Conservation (phyloP, 768 basidiomycete genomes). For the Crepidotus variabilis region DNA sequence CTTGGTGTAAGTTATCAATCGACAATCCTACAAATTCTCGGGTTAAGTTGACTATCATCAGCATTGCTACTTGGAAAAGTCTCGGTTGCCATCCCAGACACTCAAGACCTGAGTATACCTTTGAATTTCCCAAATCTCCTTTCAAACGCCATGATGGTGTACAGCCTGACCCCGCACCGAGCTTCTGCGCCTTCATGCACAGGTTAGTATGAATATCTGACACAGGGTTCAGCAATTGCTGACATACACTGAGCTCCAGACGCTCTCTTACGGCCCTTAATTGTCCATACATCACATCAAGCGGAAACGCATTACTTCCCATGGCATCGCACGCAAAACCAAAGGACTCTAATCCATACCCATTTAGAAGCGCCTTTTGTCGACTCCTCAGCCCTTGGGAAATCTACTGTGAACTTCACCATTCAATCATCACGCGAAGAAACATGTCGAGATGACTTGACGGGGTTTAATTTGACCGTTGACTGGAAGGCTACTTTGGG, state of each 20-base stretch:
- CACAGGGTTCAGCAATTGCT: conserved; percentile 2
- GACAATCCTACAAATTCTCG: conserved; percentile 6
- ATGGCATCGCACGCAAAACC: conserved; percentile 30
- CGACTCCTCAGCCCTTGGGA: conserved; percentile 26
- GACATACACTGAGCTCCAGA: conserved; percentile 31
- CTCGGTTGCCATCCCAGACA: conserved; percentile 30
- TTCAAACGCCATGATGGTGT: conserved; percentile 62
- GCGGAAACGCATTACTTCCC: conserved; percentile 71
- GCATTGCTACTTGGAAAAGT: conserved; percentile 34
- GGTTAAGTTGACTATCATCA: conserved; percentile 18
- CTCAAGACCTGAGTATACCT: conserved; percentile 33
- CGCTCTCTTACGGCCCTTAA: conserved; percentile 56
- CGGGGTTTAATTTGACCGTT: conserved; percentile 47
- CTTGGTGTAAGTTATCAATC: conserved; percentile 39
- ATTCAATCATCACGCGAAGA: conserved; percentile 53
- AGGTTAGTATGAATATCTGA: conserved; percentile 20
- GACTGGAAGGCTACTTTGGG: conserved; percentile 74
- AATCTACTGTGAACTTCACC: conserved; percentile 46
- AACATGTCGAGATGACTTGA: conserved; percentile 40
- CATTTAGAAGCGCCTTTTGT: conserved; percentile 69
- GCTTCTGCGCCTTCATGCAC: conserved; percentile 28
- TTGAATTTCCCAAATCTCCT: conserved; percentile 53
- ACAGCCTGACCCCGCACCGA: conserved; percentile 42
- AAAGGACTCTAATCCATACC: conserved; percentile 57
- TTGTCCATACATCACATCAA: conserved; percentile 55